Percentiles rank a stretch among this genome's conserved stretches.
Conservation (phyloP, 2,329 filamentous ascomycete species). For the Clarireedia sp. region DNA sequence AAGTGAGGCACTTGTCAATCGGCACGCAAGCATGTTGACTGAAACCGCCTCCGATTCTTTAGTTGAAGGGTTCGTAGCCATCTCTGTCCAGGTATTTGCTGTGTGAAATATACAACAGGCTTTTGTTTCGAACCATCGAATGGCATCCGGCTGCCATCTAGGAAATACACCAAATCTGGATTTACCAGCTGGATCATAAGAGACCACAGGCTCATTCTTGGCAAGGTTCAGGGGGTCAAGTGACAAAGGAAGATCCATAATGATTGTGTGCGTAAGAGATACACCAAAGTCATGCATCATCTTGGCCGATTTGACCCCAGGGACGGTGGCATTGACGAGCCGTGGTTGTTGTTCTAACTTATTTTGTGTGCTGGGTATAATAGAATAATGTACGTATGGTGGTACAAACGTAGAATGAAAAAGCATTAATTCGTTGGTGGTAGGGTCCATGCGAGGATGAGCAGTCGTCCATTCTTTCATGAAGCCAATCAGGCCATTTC, state of each 20-base stretch:
- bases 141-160: slow-evolving; percentile 45
- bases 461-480: slow-evolving; percentile 66
- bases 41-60: slow-evolving; percentile 30
- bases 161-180: slow-evolving; percentile 64
- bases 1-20: slow-evolving; percentile 56
- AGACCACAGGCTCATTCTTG: slow-evolving; percentile 47
- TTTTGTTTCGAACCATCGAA: slow-evolving; percentile 61
- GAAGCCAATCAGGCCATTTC: slow-evolving; percentile 46
- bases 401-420: slow-evolving; percentile 59
- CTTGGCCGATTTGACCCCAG: slow-evolving; percentile 54
- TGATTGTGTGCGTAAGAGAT: slow-evolving; percentile 52
- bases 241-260: slow-evolving; percentile 61
- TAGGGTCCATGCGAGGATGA: slow-evolving; percentile 58
- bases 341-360: slow-evolving; percentile 25
- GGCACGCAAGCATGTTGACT: slow-evolving; percentile 59
- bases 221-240: slow-evolving; percentile 55
- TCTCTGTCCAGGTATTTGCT: slow-evolving; percentile 60
- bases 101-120: slow-evolving; percentile 66
- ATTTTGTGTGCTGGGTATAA: slow-evolving; percentile 36
- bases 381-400: slow-evolving; percentile 61
- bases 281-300: slow-evolving; percentile 75
- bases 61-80: slow-evolving; percentile 16
- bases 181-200: slow-evolving; percentile 47
- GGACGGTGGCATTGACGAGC: slow-evolving; percentile 45
- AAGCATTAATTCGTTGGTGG: slow-evolving; percentile 56